Base-by-base conservation (phyloP, 495 filamentous ascomycete species). In the Penicillium ucsense region DNA sequence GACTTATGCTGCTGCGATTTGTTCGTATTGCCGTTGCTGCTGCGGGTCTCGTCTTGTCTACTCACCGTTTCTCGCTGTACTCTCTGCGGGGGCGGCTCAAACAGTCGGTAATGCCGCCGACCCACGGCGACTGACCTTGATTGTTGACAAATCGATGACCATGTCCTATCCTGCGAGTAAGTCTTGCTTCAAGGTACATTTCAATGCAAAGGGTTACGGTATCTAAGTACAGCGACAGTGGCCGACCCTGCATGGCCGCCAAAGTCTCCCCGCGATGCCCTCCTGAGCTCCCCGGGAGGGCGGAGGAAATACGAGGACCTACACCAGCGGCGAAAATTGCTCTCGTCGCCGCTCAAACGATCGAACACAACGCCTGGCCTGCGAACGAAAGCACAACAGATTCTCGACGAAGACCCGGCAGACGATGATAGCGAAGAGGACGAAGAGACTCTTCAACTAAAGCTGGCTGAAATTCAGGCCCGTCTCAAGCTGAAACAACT, bases 401-500 rank as follows among this genome's bases (percentile, higher is more conserved):
- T 72, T 7, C 48, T 67, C 34, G 59, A 63, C 31, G 64, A 71
- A 12, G 68, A 57, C 3, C 54, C 70, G 40, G 71, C 66, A 36
- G 53, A 72, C 9, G 60, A 56, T 12, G 66, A 72, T 4, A 69
- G 62, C 8, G 71, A 83, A 5, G 85, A 97, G 30, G 92, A 98
- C 55, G 92, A 96, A 57, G 90, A 96, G 64, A 89, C 80, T 2
- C 63, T 96, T 31, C 73, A 90, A 50, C 71, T 98, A 51, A 79
- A 91, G 57, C 68, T 98, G 27, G 79, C 86, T 42, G 87, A 83
- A 43, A 91, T 98, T 43, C 80, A 96, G 56, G 87, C 90, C 4
- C 81, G 82, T 50, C 70, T 97, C 40, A 95, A 86, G 67, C 71
- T 98, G 53, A 96, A 96, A 63, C 87, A 84, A 58, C 66, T 97